Conservation (phyloP, 768 basidiomycete genomes). For the Chlorophyllum brunneum region DNA sequence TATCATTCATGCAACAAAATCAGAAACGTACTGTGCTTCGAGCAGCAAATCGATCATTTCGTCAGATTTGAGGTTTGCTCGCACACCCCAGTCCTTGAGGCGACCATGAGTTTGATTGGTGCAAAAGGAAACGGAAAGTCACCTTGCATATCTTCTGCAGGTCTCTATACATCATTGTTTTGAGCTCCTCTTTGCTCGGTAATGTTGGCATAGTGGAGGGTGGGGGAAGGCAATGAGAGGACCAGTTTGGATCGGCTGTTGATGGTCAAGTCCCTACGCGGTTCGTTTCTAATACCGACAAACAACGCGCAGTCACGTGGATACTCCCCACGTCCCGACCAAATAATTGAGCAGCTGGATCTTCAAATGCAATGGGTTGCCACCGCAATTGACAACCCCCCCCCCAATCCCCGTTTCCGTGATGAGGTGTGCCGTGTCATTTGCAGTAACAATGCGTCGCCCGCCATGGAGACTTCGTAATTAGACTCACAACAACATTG, state of each 20-base stretch:
- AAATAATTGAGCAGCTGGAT: neutral
- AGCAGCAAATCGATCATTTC: slow-evolving; percentile 72
- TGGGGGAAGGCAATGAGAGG: slow-evolving; percentile 16
- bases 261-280: slow-evolving; percentile 26
- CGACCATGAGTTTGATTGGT: slow-evolving; percentile 14
- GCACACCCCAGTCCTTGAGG: slow-evolving; percentile 70
- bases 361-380: neutral
- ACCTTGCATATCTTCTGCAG: slow-evolving; percentile 73
- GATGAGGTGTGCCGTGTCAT: too few relatives aligned
- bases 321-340: neutral
- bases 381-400: too few relatives aligned
- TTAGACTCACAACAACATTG: too few relatives aligned
- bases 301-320: slow-evolving; percentile 50
- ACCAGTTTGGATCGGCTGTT: neutral
- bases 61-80: slow-evolving; percentile 80
- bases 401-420: too few relatives aligned
- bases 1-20: too few relatives aligned
- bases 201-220: slow-evolving; percentile 33
- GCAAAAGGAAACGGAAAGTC: neutral
- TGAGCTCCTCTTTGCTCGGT: slow-evolving; percentile 38
- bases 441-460: too few relatives aligned
- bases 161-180: slow-evolving; percentile 43
- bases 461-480: too few relatives aligned
- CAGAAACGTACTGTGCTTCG: slow-evolving; percentile 42
- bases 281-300: slow-evolving; percentile 47